phyloP scores from a whole-genome alignment of 371 early-diverging fungal species.

The Syncephalastrum racemosum region DNA sequence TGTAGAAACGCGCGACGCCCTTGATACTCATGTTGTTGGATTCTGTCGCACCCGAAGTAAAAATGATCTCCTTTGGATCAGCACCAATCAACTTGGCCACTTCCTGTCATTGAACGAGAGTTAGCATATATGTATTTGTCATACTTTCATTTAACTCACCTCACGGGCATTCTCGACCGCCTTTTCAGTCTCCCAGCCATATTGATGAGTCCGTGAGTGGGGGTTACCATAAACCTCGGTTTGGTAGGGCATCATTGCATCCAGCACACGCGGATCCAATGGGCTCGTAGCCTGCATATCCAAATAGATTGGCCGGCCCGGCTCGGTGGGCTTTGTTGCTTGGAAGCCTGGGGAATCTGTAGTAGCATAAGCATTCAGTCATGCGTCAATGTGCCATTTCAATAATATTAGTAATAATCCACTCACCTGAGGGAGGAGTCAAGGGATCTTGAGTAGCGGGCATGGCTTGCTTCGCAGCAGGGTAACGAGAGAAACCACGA shows the following conservation, averaged over 20 bases:
- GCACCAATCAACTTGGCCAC: constrained; percentile 94
- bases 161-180: constrained; percentile 94
- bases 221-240: constrained; percentile 98
- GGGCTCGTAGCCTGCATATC: constrained; percentile 99
- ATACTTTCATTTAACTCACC: constrained; percentile 34
- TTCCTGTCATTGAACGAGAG: constrained; percentile 52
- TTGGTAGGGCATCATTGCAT: constrained; percentile 97
- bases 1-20: constrained; percentile 97
- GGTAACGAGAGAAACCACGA: no score
- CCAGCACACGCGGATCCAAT: constrained; percentile 96
- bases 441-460: no score
- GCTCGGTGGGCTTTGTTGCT: constrained; percentile 31
- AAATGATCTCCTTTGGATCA: constrained; percentile 98
- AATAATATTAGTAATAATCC: no score
- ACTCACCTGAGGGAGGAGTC: no score
- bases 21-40: constrained; percentile 97
- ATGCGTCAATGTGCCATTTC: no score
- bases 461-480: no score
- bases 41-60: constrained; percentile 99
- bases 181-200: constrained; percentile 98
- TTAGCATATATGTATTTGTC: neutral
- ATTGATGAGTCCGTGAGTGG: constrained; percentile 97
- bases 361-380: no score
- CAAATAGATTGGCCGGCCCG: constrained; percentile 82
- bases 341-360: constrained; percentile 63